These are phyloP conservation scores for Ustilago crameri DNA, from an alignment of 1,284 basidiomycete genomes.

Conservation along the genomic window DNA sequence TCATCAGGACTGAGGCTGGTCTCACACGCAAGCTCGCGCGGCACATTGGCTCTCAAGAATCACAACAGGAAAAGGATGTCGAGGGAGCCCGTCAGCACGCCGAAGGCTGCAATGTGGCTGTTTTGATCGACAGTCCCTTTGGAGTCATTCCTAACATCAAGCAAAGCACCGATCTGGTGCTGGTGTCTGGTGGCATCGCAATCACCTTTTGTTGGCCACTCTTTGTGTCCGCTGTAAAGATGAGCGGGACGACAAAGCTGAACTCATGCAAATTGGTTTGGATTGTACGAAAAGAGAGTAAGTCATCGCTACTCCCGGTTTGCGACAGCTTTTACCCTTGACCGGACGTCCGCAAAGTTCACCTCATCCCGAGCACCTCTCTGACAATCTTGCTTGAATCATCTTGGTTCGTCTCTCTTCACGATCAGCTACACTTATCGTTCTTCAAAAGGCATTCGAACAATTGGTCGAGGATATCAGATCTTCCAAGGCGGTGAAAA, in stretches of 20 bases:
- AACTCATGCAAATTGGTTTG: slow-evolving; percentile 42
- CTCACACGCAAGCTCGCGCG: slow-evolving; percentile 37
- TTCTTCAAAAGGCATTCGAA: no score
- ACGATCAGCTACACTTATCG: no score
- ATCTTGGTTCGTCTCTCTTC: no score
- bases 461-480: no score
- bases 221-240: slow-evolving; percentile 23
- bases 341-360: not conserved
- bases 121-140: slow-evolving; percentile 57
- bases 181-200: slow-evolving; percentile 51
- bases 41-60: slow-evolving; percentile 1
- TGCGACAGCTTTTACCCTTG: not conserved
- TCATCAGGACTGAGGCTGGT: slow-evolving; percentile 40
- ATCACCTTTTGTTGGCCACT: slow-evolving; percentile 52
- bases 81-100: slow-evolving; percentile 2
- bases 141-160: slow-evolving; percentile 16
- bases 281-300: slow-evolving; percentile 42
- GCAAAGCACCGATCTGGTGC: slow-evolving; percentile 14
- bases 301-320: slow-evolving; percentile 5
- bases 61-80: slow-evolving; percentile 11
- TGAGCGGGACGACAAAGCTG: slow-evolving; percentile 4
- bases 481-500: no score
- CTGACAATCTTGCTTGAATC: no score
- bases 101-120: slow-evolving; percentile 1
- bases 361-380: no score